A percentile compares a stretch with the other conserved stretches of the same genome.
These are phyloP conservation scores for Urochloa ruziziensis DNA, from an alignment of 176 grass and related monocot genomes.

Conservation along the genomic window DNA sequence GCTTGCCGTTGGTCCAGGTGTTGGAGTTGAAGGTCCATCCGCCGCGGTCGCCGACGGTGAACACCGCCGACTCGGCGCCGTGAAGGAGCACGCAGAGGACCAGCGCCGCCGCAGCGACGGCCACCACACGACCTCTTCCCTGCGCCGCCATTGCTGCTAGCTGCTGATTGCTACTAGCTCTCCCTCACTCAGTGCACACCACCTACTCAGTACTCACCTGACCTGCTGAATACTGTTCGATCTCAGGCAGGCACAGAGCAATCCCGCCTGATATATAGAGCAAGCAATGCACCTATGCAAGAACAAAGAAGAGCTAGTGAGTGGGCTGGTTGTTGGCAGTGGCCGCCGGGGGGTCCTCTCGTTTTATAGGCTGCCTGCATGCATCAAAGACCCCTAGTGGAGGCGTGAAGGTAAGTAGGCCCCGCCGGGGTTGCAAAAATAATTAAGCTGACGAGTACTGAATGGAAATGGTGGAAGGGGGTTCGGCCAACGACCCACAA, in stretches of 20 bases:
- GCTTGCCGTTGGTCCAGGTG: slow-evolving; percentile 59
- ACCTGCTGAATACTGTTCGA: background rate
- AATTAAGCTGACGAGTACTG: background rate
- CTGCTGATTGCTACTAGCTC: background rate
- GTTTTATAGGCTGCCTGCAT: slow-evolving; percentile 20
- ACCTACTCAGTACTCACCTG: background rate
- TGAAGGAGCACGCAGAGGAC: slow-evolving; percentile 54
- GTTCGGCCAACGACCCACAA: slow-evolving; percentile 49
- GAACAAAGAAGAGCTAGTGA: background rate
- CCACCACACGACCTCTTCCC: slow-evolving; percentile 46
- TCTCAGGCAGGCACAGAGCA: background rate
- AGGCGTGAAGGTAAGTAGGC: slow-evolving; percentile 35
- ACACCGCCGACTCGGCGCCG: slow-evolving; percentile 38
- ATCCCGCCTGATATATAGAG: background rate
- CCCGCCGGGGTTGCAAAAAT: background rate
- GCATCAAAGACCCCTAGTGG: slow-evolving; percentile 19
- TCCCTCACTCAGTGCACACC: too few relatives aligned
- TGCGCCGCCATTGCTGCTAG: background rate
- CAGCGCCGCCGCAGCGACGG: slow-evolving; percentile 10
- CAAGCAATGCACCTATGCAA: background rate
- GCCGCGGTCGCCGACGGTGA: slow-evolving; percentile 56
- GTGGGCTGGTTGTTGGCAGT: slow-evolving; percentile 20
- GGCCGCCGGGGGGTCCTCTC: background rate
- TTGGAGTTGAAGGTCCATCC: slow-evolving; percentile 50
- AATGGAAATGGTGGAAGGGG: background rate